Evolutionary conservation across 768 basidiomycete genomes (phyloP), one percentile per base, ranked within the genome.

Genomic region (Leccinum incarnatum): DNA sequence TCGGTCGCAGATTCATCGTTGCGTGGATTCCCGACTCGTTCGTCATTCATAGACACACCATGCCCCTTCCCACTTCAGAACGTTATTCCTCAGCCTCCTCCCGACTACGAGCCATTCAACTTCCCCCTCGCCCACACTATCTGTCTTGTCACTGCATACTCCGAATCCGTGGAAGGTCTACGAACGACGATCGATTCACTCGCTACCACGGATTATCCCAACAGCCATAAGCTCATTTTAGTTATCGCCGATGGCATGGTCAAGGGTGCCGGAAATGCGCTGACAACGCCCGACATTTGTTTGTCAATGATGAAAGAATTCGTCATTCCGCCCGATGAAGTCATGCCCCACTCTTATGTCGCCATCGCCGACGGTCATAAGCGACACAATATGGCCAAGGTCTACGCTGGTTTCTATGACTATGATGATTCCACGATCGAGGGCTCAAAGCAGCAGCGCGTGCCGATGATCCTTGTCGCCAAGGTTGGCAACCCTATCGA

Each of bases 291-390:
- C 21, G 94, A 98, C 66, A 98, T 99, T 64, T 88, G 88, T 66
- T 75, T 99, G 62, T 77, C 83, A 40, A 98, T 98, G 97, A 99
- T 99, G 97, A 95, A 89, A 76, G 95, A 98, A 45, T 85, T 97
- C 55, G 77, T 97, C 62, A 81, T 93, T 25, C 76, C 85, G 0
- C 82, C 87, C 0, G 78, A 87, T 21, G 93, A 98, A 53, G 93
- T 98, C 36, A 92, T 97, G 72, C 78, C 94, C 3, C 92, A 96
- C 65, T 96, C 94, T 27, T 99, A 98, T 69, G 95, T 98, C 55
- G 95, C 97, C 59, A 98, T 99, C 66, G 97, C 97, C 15, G 96
- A 99, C 69, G 97, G 97, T n/a, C 95, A 98, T 81, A 98, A 97
- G 77, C 84, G 94, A 36, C 97, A 98, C 80, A 99, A 99, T 73